Evolutionary conservation across 176 grass and related monocot species (phyloP).

Genomic region (Oryza nivara): DNA sequence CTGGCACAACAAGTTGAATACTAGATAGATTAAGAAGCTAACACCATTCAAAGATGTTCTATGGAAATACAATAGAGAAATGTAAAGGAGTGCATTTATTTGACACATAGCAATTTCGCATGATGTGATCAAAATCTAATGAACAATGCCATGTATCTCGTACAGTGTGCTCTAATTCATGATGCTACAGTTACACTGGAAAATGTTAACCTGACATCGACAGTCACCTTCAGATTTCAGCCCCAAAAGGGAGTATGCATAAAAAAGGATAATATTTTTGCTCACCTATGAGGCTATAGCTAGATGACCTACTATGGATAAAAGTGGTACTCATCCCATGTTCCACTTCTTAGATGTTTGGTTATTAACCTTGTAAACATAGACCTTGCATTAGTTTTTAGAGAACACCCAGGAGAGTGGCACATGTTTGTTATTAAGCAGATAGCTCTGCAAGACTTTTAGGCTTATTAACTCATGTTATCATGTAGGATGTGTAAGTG

Average conservation of each 20-base stretch:
- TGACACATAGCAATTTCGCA: conserved; percentile 26
- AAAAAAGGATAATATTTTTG: not conserved
- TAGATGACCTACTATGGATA: not conserved
- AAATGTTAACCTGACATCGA: conserved; percentile 16
- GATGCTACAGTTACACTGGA: conserved; percentile 23
- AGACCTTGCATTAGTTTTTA: not conserved
- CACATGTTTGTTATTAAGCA: not conserved
- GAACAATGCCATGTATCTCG: conserved; percentile 12
- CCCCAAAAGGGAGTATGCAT: not conserved
- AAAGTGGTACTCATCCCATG: not conserved
- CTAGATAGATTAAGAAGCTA: conserved; percentile 6
- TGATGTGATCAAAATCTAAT: conserved; percentile 14
- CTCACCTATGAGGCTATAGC: not conserved
- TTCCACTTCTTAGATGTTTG: not conserved
- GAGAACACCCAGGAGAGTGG: not conserved
- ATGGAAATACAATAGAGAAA: not conserved
- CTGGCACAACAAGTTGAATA: not conserved
- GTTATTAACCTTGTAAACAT: too few relatives aligned
- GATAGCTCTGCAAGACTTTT: not conserved
- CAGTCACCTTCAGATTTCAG: conserved; percentile 15
- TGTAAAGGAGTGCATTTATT: not conserved
- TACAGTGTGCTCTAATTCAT: conserved; percentile 18
- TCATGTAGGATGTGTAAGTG: not conserved
- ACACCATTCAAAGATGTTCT: conserved; percentile 4
- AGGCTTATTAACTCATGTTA: too few relatives aligned